Base-by-base conservation (phyloP, 2,329 filamentous ascomycete species). In the Talaromyces sp. region DNA sequence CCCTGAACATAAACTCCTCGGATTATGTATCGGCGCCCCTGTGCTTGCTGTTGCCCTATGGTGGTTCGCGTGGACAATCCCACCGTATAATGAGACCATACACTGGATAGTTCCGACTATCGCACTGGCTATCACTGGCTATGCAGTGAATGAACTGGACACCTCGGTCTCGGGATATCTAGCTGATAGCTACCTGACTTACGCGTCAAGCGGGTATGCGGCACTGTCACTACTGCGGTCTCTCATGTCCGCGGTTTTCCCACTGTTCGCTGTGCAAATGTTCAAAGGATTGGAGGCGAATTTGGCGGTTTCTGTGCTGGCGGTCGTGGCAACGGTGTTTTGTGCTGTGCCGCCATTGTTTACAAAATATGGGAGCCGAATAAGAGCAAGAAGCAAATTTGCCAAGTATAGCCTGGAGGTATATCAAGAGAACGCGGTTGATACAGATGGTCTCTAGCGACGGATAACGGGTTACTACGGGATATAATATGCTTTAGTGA, bases 1-100 rank as follows among this genome's bases (percentile, higher is more conserved):
- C 19, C 80, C 79, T 0, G 81, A 83, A 68, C 74, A 82, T 67
- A 82, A 82, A 57, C 72, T 82, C 22, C 65, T 71, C 8, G 80
- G 79, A n/a, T 81, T 82, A 63, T 72, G 72, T 47, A 68, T 81
- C 33, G 80, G 77, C 0, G 76, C 77, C 0, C 78, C 80, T 2
- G 67, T 75, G 6, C 73, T 82, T 5, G 77, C 79, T 3, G 66
- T 71, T 5, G 79, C 75, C 2, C 73, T 83, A 1, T 80, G 78
- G 74, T 73, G 71, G 68, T 81, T 82, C 61, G 75, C 77, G 4
- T 79, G 76, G 72, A 81, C 80, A 1, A 75, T 82, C 3, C 80
- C 81, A 0, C 80, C 79, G 1, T 64, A 65, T 3, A 65, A 72
- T 1, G 62, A 66, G 15, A 47, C 67, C 36, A 51, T 75, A 0